Base-by-base conservation (phyloP, 2,329 filamentous ascomycete genomes). In the Fusarium nanum region DNA sequence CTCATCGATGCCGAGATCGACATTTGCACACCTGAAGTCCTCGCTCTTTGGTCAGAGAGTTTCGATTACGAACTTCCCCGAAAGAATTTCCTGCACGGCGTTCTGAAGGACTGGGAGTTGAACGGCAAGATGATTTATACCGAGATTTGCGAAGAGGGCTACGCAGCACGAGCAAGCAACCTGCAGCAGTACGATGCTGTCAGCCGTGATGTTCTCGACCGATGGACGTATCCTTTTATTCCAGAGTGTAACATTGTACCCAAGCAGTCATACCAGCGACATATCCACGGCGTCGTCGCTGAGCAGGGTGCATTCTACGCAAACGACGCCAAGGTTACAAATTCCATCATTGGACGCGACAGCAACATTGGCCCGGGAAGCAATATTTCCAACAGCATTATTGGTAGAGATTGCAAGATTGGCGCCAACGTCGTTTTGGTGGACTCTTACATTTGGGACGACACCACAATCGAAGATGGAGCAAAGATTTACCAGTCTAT, bases 41-140 rank as follows among this genome's bases (percentile, higher is more conserved):
- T 98, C 45, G 94, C 94, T 10, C 83, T 98, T 60, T 99, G 96
- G 93, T 96, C 94, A 11, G 96, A 99, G 81, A 97, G 94, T 77
- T 99, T 98, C 75, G 95, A 99, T 79, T 98, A 97, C 79, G 94
- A 98, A 78, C 87, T 94, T 10, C 93, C 95, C 2, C 88, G 94
- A 57, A 91, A 91, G 75, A 93, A 97, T 75, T 98, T 97, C 75
- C 82, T 99, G 37, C 93, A 94, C 77, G 94, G 94, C 63, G 94
- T 98, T 2, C 83, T 99, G 56, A 98, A 98, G 82, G 96, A 99
- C 78, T 97, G 93, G 83, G 96, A 99, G 78, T 85, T 98, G 60
- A 98, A 98, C 79, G 94, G 94, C 63, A 97, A 98, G 83, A 94
- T 93, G n/a, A 93, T 99, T 55, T 94, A 98, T 78, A 92, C 93